Base-by-base conservation (phyloP, 345 rosid species). In the Euclidium syriacum region DNA sequence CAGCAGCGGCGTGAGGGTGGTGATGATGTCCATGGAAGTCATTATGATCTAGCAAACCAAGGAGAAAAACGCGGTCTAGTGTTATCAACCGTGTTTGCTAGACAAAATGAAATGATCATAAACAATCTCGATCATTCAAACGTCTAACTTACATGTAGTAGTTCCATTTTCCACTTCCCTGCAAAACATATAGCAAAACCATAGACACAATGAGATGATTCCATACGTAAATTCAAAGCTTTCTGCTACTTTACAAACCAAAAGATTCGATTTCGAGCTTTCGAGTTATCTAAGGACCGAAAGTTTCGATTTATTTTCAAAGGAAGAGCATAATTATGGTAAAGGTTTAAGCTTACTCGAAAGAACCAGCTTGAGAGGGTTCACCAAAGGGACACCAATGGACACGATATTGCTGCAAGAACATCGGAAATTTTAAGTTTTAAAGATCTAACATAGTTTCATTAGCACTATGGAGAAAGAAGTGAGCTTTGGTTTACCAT, bases 311-410 rank as follows among this genome's bases (percentile, higher is more conserved):
- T n/a, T n/a, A n/a, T n/a, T n/a, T n/a, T n/a, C n/a, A n/a, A 10
- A 33, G 9, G 67, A 19, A 12, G 10, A 26, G 27, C 10, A 19
- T 22, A 64, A 50, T 2, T 3, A 64, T 11, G 56, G 26, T 24
- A 30, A 53, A 41, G 61, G 52, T 14, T 61, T 65, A 23, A 9
- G 67, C 88, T 83, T 81, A 83, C 89, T 81, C 86, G 54, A 81
- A 79, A 41, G 86, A 75, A 57, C 62, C 77, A 46, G 79, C 26
- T 46, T 64, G 74, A 56, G 79, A 49, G 71, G 71, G 76, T 49
- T 75, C 80, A 55, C 83, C 84, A 78, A 76, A 84, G 0, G 90
- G 90, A 59, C 90, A 84, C 84, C 86, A 84, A 34, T 80, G 90
- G 72, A 81, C 72, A 51, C 79, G 72, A 66, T 75, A 81, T 11